Evolutionary conservation across 345 rosid species (phyloP).

Genomic region (Erysimum cheiranthoides): DNA sequence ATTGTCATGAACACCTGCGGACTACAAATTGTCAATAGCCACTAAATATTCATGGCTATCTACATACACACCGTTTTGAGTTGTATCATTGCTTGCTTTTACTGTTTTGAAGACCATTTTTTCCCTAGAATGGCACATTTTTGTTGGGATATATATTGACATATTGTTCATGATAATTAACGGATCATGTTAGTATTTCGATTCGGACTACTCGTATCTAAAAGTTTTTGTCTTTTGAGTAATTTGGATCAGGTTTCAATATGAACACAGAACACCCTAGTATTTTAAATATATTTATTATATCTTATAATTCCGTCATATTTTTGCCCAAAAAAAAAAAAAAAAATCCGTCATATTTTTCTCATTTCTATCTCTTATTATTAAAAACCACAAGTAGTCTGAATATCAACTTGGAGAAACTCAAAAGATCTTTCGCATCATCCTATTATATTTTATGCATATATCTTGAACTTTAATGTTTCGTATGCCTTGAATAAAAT

Average conservation of each 20-base stretch:
- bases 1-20: background rate
- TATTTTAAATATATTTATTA: background rate
- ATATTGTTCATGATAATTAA: background rate
- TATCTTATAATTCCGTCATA: background rate
- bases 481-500: slow-evolving; percentile 23
- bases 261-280: background rate
- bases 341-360: background rate
- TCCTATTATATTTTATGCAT: background rate
- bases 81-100: slow-evolving; percentile 1
- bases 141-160: background rate
- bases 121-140: background rate
- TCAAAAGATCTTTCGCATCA: slow-evolving; percentile 15
- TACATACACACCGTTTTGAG: no score
- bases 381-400: slow-evolving; percentile 18
- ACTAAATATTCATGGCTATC: background rate
- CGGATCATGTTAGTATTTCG: background rate
- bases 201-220: background rate
- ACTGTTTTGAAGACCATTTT: background rate
- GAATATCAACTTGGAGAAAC: slow-evolving; percentile 21
- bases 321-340: no score
- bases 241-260: background rate
- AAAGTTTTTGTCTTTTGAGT: background rate
- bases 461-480: slow-evolving; percentile 20
- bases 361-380: background rate
- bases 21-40: background rate